Percentiles rank a stretch among this genome's conserved stretches.
These are phyloP conservation scores for Rhizopogon rudus DNA, from an alignment of 768 basidiomycete genomes.

Conservation along the genomic window DNA sequence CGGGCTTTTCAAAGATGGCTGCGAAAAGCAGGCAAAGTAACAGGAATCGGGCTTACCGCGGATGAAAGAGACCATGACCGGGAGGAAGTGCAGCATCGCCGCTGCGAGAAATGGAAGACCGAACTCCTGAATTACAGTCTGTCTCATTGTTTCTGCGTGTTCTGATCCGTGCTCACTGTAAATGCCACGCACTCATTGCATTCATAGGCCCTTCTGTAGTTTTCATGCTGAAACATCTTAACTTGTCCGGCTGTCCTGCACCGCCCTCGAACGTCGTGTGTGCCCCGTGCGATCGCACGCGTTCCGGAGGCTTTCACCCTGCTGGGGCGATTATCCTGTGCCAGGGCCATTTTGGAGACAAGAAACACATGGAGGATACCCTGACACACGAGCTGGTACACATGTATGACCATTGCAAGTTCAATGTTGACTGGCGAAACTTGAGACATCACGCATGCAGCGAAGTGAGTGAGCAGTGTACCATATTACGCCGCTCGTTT, in stretches of 20 bases:
- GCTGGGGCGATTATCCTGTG: slow-evolving; percentile 81
- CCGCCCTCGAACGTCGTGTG: slow-evolving; percentile 75
- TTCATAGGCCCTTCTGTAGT: slow-evolving; percentile 75
- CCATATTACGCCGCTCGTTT: not conserved
- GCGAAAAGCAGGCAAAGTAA: slow-evolving; percentile 39
- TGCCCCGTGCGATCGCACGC: slow-evolving; percentile 70
- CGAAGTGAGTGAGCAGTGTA: slow-evolving; percentile 56
- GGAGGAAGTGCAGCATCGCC: slow-evolving; percentile 33
- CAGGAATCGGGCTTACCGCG: slow-evolving; percentile 45
- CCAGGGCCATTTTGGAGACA: slow-evolving; percentile 74
- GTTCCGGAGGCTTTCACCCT: slow-evolving; percentile 82
- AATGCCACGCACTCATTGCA: not conserved
- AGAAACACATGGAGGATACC: slow-evolving; percentile 90
- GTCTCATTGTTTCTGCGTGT: slow-evolving; percentile 24
- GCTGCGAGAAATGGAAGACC: slow-evolving; percentile 67
- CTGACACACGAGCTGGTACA: slow-evolving; percentile 92
- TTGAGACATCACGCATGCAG: slow-evolving; percentile 94
- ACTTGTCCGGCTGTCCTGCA: slow-evolving; percentile 65
- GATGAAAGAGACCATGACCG: slow-evolving; percentile 35
- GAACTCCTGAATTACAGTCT: slow-evolving; percentile 67
- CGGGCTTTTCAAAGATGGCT: slow-evolving; percentile 48
- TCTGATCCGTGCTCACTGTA: slow-evolving; percentile 4
- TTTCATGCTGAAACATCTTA: slow-evolving; percentile 92
- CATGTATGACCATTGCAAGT: slow-evolving; percentile 92
- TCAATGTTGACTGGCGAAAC: slow-evolving; percentile 90